A percentile compares a stretch with the other conserved stretches of the same genome.
These are phyloP conservation scores for Citrus mangshanensis DNA, from an alignment of 345 rosid species.

Conservation along the genomic window DNA sequence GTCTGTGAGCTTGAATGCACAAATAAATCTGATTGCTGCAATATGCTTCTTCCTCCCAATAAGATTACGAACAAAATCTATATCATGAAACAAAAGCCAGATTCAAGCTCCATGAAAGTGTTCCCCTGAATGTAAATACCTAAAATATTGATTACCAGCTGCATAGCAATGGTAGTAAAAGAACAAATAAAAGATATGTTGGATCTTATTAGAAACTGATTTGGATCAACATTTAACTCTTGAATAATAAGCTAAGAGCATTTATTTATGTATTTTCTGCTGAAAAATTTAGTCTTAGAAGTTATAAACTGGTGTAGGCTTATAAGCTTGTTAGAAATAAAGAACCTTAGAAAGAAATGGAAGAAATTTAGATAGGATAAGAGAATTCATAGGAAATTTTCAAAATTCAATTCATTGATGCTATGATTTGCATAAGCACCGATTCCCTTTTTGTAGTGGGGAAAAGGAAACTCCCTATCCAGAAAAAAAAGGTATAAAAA, in stretches of 20 bases:
- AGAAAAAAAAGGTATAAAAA: too few species aligned
- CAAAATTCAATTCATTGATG: too few species aligned
- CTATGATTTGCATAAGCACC: too few species aligned
- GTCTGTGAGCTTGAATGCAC: conserved; percentile 28
- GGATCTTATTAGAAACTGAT: neutral
- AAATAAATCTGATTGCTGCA: conserved; percentile 30
- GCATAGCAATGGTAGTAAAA: neutral
- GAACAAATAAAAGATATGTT: neutral
- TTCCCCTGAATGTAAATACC: neutral
- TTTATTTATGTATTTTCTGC: neutral
- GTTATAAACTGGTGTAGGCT: too few species aligned
- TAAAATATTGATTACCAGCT: neutral
- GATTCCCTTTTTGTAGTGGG: too few species aligned
- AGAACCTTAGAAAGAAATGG: too few species aligned
- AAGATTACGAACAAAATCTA: conserved; percentile 36
- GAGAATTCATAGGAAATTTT: too few species aligned
- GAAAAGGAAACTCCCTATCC: too few species aligned
- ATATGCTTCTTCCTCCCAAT: conserved; percentile 19
- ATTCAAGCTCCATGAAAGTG: neutral
- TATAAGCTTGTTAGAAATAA: too few species aligned
- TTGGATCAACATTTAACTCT: neutral
- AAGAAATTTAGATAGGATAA: too few species aligned
- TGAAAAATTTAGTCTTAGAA: neutral
- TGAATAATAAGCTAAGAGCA: neutral
- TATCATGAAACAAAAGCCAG: neutral